Conservation (phyloP, 371 early-diverging fungal genomes). For the Apophysomyces ossiformis region DNA sequence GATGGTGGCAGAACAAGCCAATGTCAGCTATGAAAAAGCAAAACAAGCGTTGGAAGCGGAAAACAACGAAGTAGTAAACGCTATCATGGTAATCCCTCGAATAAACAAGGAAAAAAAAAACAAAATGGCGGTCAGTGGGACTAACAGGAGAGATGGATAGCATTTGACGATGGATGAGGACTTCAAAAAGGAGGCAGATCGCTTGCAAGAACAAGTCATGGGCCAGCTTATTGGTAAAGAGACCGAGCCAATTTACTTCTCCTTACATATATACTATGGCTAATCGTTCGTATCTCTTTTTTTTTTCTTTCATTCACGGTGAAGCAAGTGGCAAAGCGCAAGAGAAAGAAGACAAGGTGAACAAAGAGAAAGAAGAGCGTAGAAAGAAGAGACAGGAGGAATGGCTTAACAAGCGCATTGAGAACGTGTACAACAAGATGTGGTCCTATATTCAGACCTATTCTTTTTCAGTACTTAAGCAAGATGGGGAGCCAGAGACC, state of each 20-base stretch:
- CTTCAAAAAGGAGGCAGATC: slow-evolving; percentile 40
- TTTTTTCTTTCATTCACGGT: neutral
- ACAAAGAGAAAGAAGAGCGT: slow-evolving; percentile 37
- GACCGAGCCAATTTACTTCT: neutral
- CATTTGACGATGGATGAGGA: slow-evolving; percentile 47
- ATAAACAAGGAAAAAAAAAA: neutral
- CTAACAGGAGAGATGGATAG: slow-evolving; percentile 17
- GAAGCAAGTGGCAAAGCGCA: slow-evolving; percentile 46
- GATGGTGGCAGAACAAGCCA: slow-evolving; percentile 64
- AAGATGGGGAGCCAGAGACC: slow-evolving; percentile 54
- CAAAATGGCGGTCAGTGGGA: neutral
- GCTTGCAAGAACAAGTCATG: slow-evolving; percentile 50
- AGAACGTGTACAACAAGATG: slow-evolving; percentile 47
- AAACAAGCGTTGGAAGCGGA: slow-evolving; percentile 59
- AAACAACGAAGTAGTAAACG: slow-evolving; percentile 70
- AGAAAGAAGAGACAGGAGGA: slow-evolving; percentile 31
- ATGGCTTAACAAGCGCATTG: slow-evolving; percentile 29
- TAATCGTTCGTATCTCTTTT: neutral
- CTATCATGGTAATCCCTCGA: slow-evolving; percentile 57
- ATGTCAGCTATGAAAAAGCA: slow-evolving; percentile 59
- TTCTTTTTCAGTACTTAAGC: slow-evolving; percentile 58
- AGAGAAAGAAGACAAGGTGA: slow-evolving; percentile 50
- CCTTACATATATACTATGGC: neutral
- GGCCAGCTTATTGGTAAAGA: slow-evolving; percentile 37
- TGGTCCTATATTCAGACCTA: slow-evolving; percentile 65